Evolutionary conservation across 495 filamentous ascomycete species (phyloP).

Genomic region (Aspergillus mulundensis): DNA sequence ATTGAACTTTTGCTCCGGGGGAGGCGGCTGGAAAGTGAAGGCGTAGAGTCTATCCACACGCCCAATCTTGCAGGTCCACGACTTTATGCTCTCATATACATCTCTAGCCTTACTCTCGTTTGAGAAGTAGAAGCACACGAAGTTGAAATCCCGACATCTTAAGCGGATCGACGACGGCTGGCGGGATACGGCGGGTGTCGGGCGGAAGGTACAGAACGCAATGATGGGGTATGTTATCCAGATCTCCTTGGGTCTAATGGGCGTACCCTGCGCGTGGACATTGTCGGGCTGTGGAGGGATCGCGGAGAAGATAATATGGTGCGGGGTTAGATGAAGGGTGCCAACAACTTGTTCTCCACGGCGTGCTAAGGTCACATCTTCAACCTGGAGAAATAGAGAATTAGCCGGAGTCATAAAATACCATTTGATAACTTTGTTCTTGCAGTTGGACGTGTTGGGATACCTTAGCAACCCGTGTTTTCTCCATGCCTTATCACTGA

Average conservation of each 20-base stretch:
- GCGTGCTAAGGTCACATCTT: conserved; percentile 61
- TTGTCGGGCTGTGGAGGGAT: conserved; percentile 36
- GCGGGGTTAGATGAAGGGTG: conserved; percentile 60
- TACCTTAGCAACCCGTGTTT: conserved; percentile 55
- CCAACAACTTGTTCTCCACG: conserved; percentile 57
- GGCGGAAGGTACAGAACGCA: conserved; percentile 64
- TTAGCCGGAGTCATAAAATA: conserved; percentile 1
- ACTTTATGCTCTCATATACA: conserved; percentile 83
- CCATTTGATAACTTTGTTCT: background rate
- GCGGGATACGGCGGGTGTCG: conserved; percentile 65
- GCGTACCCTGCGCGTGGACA: conserved; percentile 28
- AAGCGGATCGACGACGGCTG: conserved; percentile 80
- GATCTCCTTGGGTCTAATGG: conserved; percentile 60
- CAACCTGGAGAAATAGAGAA: conserved; percentile 38
- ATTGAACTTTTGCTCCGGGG: conserved; percentile 69
- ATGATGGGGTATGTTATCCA: conserved; percentile 97
- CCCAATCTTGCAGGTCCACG: conserved; percentile 76
- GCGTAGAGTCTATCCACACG: conserved; percentile 88
- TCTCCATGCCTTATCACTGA: conserved; percentile 48
- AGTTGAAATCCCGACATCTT: conserved; percentile 87
- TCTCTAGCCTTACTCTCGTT: conserved; percentile 72
- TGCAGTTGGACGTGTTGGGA: background rate
- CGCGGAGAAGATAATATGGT: conserved; percentile 62
- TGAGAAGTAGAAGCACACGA: conserved; percentile 83
- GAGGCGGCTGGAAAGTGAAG: conserved; percentile 74